Conservation (phyloP, 805 yeast species). For the Candida mattraensis region DNA sequence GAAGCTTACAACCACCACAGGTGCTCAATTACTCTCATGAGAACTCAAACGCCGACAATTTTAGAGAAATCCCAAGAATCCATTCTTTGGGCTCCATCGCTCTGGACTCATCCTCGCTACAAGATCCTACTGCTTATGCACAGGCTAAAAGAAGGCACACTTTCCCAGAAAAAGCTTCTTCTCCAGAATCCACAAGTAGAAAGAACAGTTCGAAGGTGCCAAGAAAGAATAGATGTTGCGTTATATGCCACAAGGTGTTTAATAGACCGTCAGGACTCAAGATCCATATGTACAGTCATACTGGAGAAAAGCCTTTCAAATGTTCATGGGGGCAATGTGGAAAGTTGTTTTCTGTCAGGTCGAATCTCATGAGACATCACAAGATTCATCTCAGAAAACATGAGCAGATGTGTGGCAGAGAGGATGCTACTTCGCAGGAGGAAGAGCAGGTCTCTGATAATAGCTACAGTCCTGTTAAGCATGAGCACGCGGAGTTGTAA, state of each 20-base stretch:
- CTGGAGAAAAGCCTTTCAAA: constrained; percentile 74
- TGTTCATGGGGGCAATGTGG: constrained; percentile 67
- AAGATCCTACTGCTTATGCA: constrained; percentile 2
- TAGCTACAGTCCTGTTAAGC: no score
- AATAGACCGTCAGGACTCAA: constrained; percentile 80
- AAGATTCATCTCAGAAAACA: constrained; percentile 53
- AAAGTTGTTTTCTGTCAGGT: constrained; percentile 69
- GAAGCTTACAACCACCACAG: constrained; percentile 1
- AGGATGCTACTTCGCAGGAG: no score
- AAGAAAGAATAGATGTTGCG: constrained; percentile 32
- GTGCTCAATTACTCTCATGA: constrained; percentile 1
- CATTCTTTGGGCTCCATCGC: constrained; percentile 7
- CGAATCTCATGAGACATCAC: constrained; percentile 79
- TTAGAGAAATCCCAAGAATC: constrained; percentile 11
- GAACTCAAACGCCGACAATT: not conserved
- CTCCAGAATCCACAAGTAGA: constrained; percentile 1
- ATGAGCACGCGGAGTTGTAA: no score
- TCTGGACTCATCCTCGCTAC: constrained; percentile 3
- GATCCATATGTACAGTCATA: constrained; percentile 78
- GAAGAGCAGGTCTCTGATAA: no score
- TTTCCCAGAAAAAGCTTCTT: constrained; percentile 11
- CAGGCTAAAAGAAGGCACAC: constrained; percentile 16
- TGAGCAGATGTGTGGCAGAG: constrained; percentile 5
- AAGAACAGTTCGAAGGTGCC: constrained; percentile 5
- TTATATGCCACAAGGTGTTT: constrained; percentile 71